Conservation (phyloP, 2,329 filamentous ascomycete species). For the Beauveria sp. region DNA sequence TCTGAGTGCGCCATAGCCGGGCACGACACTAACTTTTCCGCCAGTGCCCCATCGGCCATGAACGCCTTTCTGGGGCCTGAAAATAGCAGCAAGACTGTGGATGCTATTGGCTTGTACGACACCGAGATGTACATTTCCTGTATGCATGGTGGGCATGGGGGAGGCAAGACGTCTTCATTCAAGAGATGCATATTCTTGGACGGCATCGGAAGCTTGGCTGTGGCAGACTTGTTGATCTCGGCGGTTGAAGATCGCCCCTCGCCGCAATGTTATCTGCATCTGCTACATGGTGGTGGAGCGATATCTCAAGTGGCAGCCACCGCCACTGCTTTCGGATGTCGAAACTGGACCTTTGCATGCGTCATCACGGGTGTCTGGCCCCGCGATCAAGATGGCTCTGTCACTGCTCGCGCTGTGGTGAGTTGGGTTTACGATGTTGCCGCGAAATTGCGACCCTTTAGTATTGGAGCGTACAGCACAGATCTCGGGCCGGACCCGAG, state of each 20-base stretch:
- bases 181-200: conserved; percentile 56
- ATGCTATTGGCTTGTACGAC: conserved; percentile 47
- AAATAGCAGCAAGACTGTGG: conserved; percentile 24
- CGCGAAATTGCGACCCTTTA: conserved; percentile 38
- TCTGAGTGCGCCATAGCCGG: conserved; percentile 41
- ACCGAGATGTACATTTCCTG: conserved; percentile 52
- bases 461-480: conserved; percentile 47
- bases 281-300: conserved; percentile 52
- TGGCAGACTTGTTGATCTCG: conserved; percentile 31
- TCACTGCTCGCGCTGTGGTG: conserved; percentile 28
- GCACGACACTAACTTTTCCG: conserved; percentile 4
- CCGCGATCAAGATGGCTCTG: conserved; percentile 42
- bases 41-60: conserved; percentile 27
- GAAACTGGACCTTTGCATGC: conserved; percentile 58
- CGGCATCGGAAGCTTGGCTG: conserved; percentile 27
- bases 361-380: conserved; percentile 56
- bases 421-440: conserved; percentile 51
- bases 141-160: conserved; percentile 52
- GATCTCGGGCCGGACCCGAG: conserved; percentile 57
- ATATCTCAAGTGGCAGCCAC: conserved; percentile 35
- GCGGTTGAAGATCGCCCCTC: conserved; percentile 43
- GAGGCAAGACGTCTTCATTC: conserved; percentile 55
- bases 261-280: conserved; percentile 51
- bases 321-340: conserved; percentile 53
- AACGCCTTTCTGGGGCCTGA: conserved; percentile 13